Conservation (phyloP, 192 early-diverging fungal species). For the Entomortierella parvispora region DNA sequence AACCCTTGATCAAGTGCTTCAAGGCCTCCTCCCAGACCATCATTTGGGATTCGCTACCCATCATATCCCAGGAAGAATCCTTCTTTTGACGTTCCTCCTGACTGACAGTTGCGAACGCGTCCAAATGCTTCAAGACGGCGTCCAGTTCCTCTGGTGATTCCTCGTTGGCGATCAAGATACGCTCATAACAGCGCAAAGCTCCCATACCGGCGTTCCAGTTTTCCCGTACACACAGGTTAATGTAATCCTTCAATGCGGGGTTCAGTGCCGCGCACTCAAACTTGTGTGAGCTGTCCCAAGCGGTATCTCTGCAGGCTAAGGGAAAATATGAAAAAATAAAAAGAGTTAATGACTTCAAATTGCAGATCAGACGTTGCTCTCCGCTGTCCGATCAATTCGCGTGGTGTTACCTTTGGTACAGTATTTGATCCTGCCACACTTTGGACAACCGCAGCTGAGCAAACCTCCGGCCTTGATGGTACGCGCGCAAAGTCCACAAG, state of each 20-base stretch:
- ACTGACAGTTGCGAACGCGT: conserved; percentile 66
- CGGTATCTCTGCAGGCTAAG: conserved; percentile 51
- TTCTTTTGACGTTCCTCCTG: conserved; percentile 64
- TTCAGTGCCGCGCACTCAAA: conserved; percentile 58
- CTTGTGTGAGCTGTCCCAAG: conserved; percentile 60
- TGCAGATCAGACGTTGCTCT: too few relatives aligned
- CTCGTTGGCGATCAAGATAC: conserved; percentile 59
- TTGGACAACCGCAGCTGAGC: conserved; percentile 44
- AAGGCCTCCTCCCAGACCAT: conserved; percentile 56
- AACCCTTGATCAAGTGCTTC: conserved; percentile 55
- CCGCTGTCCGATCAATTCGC: too few relatives aligned
- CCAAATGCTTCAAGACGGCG: conserved; percentile 54
- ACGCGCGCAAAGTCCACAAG: conserved; percentile 66
- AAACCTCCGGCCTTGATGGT: conserved; percentile 49
- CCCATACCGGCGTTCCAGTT: conserved; percentile 61
- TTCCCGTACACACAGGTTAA: conserved; percentile 55
- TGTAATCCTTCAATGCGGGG: conserved; percentile 51
- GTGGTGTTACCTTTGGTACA: conserved; percentile 54
- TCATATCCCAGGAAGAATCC: conserved; percentile 66
- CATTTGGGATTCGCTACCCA: conserved; percentile 52
- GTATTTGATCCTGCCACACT: conserved; percentile 55
- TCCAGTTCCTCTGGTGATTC: conserved; percentile 53
- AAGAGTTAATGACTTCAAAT: too few relatives aligned
- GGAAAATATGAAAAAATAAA: not conserved
- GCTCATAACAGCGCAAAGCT: conserved; percentile 57